Evolutionary conservation across 306 rosid genomes (phyloP), one percentile per base, ranked within the genome.

Genomic region (Pyrus bretschneideri): DNA sequence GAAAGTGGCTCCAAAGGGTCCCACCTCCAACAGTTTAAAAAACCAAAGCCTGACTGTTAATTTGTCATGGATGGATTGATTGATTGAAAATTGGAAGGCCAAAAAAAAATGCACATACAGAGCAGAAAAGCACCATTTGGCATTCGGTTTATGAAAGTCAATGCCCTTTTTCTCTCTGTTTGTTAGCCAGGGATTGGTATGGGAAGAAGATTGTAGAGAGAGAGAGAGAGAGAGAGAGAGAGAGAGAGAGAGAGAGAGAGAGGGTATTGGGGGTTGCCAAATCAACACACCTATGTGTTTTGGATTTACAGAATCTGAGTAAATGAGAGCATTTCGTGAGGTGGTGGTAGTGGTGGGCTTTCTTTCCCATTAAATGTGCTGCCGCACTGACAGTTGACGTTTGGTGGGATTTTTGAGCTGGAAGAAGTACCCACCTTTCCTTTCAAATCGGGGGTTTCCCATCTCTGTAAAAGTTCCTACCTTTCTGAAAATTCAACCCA

Each of bases 91-190:
- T 49, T 45, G 35, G 76, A 30, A 40, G 14, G 33, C 68, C 27
- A 25, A 25, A 29, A 12, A 45, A 44, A 74, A 35, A 67, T 66
- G 55, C 31, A 69, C 51, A 68, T 71, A 25, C 49, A 79, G 73
- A 18, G 18, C 18, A 51, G 21, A 51, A 51, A 18, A 18, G 19
- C 62, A 82, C n/a, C 27, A 54, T 17, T 33, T 64, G 70, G 35
- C 80, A 4, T 85, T 79, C 69, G 85, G 89, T 73, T 85, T 71
- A 77, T 73, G 80, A 83, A 81, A 87, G 91, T 88, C 89, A 92
- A 92, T 90, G 88, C 76, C 84, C 82, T 74, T 81, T 81, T 49
- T 80, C 86, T 76, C 62, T 33, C 79, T 77, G 84, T 76, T 44
- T 82, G 83, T 86, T 66, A 64, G 54, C 79, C 78, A 21, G 80